These are phyloP conservation scores for Kwoniella pini DNA, from an alignment of 768 basidiomycete genomes.

Conservation along the genomic window DNA sequence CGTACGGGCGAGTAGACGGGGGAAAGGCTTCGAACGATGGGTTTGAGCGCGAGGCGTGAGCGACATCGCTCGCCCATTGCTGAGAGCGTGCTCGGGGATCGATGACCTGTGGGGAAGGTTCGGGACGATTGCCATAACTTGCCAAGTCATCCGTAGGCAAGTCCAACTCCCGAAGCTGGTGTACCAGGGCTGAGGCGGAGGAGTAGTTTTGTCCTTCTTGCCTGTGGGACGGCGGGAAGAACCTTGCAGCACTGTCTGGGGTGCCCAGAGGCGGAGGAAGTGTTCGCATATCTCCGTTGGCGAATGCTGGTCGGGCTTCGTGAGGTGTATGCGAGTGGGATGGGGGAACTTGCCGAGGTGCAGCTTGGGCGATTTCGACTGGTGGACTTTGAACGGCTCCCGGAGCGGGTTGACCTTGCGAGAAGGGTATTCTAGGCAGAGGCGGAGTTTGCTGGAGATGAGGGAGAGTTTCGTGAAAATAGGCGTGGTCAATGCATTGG, in stretches of 20 bases:
- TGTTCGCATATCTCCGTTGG: slow-evolving; percentile 48
- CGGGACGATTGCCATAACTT: slow-evolving; percentile 48
- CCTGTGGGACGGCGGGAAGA: slow-evolving; percentile 51
- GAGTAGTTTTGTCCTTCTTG: slow-evolving; percentile 42
- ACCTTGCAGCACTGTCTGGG: slow-evolving; percentile 28
- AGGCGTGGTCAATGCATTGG: slow-evolving; percentile 84
- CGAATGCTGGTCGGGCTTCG: slow-evolving; percentile 45
- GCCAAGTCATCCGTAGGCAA: slow-evolving; percentile 53
- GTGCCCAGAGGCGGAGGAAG: slow-evolving; percentile 45
- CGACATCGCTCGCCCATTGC: slow-evolving; percentile 19
- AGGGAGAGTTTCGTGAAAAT: slow-evolving; percentile 70
- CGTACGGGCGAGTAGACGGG: slow-evolving; percentile 44
- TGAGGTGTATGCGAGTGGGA: slow-evolving; percentile 47
- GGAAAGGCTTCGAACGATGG: too few relatives aligned
- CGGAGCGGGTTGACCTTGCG: slow-evolving; percentile 45
- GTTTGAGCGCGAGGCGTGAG: slow-evolving; percentile 20
- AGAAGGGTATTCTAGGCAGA: slow-evolving; percentile 51
- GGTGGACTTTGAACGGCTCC: slow-evolving; percentile 9
- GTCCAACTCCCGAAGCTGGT: slow-evolving; percentile 54
- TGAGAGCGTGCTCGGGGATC: slow-evolving; percentile 16
- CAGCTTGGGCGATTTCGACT: slow-evolving; percentile 28
- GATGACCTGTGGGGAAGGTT: slow-evolving; percentile 21
- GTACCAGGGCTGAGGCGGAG: slow-evolving; percentile 47
- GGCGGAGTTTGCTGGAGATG: slow-evolving; percentile 52
- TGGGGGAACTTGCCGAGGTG: slow-evolving; percentile 40